Evolutionary conservation across 805 yeast genomes (phyloP).

Genomic region (Candida glaebosa): DNA sequence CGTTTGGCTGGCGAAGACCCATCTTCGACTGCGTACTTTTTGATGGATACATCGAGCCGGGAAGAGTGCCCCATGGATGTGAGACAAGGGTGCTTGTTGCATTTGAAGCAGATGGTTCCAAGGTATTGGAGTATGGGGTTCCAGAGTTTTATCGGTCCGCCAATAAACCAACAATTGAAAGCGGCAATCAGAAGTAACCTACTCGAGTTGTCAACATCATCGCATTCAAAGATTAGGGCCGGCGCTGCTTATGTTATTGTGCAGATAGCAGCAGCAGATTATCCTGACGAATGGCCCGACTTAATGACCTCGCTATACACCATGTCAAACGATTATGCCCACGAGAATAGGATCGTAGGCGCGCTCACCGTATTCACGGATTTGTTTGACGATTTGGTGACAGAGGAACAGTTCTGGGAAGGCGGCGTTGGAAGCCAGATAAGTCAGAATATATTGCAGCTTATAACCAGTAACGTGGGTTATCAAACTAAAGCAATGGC

Average conservation of each 20-base stretch:
- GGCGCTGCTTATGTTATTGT: conserved; percentile 73
- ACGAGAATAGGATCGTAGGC: conserved; percentile 43
- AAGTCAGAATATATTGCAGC: conserved; percentile 44
- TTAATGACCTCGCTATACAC: conserved; percentile 49
- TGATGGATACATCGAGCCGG: conserved; percentile 42
- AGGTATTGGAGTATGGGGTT: conserved; percentile 83
- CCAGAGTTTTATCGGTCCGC: conserved; percentile 66
- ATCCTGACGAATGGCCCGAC: conserved; percentile 94
- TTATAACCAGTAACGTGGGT: conserved; percentile 30
- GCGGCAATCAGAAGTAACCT: conserved; percentile 46
- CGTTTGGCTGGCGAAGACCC: conserved; percentile 46
- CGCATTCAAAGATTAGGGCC: conserved; percentile 58
- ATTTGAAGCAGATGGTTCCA: conserved; percentile 66
- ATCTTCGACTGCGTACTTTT: conserved; percentile 37
- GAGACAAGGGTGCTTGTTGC: conserved; percentile 63
- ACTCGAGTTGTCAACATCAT: conserved; percentile 39
- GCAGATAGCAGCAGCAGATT: conserved; percentile 84
- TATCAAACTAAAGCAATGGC: conserved; percentile 36
- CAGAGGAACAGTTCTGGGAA: conserved; percentile 83
- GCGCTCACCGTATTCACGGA: conserved; percentile 65
- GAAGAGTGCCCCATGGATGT: conserved; percentile 26
- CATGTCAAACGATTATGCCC: conserved; percentile 27
- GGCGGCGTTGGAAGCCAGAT: conserved; percentile 62
- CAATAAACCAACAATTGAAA: conserved; percentile 54
- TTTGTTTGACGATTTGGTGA: conserved; percentile 77